phyloP scores from a whole-genome alignment of 2,329 filamentous ascomycete species.

The Shiraia bambusicola region DNA sequence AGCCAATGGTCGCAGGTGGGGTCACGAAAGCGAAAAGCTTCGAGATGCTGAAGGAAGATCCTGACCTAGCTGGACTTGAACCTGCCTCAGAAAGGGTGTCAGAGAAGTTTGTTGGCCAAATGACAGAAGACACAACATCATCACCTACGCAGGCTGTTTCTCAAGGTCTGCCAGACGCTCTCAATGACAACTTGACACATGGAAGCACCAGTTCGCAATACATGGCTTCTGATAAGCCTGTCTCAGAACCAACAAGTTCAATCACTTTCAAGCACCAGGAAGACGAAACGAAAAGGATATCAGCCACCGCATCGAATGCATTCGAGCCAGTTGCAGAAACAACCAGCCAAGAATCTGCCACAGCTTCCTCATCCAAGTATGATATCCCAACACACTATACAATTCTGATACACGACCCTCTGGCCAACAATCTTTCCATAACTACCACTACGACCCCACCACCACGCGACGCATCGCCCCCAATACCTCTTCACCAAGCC shows the following conservation, averaged over 20 bases:
- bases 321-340: not conserved
- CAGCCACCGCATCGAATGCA: not conserved
- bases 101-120: not conserved
- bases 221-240: too few species aligned
- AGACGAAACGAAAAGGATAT: too few species aligned
- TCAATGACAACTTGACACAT: too few species aligned
- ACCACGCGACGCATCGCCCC: conserved; percentile 14
- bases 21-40: conserved; percentile 4
- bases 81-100: not conserved
- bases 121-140: not conserved
- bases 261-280: too few species aligned
- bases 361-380: not conserved
- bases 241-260: too few species aligned
- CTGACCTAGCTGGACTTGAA: not conserved
- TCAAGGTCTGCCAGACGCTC: too few species aligned
- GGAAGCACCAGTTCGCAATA: too few species aligned
- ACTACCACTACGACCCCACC: conserved; percentile 24
- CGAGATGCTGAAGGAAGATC: conserved; percentile 19
- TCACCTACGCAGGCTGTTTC: not conserved
- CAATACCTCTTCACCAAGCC: conserved; percentile 31
- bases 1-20: conserved; percentile 1
- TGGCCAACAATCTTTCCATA: conserved; percentile 27
- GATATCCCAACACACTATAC: conserved; percentile 21
- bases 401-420: conserved; percentile 31
- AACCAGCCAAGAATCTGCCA: not conserved